These are phyloP conservation scores for Leccinum variabile DNA, from an alignment of 1,284 basidiomycete genomes.

Conservation along the genomic window DNA sequence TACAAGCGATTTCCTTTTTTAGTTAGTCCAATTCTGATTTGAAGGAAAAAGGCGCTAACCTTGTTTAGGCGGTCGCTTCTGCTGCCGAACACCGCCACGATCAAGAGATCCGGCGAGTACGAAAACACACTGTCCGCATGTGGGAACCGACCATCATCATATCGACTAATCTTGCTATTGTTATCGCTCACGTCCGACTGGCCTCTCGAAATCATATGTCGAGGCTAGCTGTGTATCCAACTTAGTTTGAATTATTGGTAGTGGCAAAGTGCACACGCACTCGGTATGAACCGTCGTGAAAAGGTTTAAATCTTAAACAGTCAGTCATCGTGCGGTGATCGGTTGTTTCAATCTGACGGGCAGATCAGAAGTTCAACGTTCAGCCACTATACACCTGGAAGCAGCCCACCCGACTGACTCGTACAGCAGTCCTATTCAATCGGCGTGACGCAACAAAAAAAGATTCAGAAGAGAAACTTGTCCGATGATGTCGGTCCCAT, in stretches of 20 bases:
- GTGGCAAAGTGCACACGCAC: background rate
- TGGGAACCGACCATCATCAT: constrained; percentile 1
- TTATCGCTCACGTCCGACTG: background rate
- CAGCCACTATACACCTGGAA: constrained; percentile 2
- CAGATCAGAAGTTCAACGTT: constrained; percentile 9
- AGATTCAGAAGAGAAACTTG: background rate
- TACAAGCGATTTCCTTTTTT: too few species aligned
- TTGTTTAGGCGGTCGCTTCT: background rate
- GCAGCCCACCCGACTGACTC: background rate
- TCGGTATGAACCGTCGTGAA: background rate
- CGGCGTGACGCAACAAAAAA: background rate
- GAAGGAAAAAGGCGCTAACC: background rate
- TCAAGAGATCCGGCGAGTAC: background rate
- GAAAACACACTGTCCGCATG: constrained; percentile 3
- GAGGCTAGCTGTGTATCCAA: background rate
- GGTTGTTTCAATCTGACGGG: constrained; percentile 13
- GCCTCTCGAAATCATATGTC: background rate
- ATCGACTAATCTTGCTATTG: background rate
- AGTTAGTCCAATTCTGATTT: background rate
- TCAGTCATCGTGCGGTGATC: constrained; percentile 6
- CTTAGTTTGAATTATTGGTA: background rate
- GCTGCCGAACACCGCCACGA: background rate
- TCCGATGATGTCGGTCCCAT: constrained; percentile 14
- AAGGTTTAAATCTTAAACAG: constrained; percentile 10
- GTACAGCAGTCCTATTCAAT: background rate